Percentiles rank a stretch among this genome's conserved stretches.
phyloP scores from a whole-genome alignment of 23 red algal genomes.

The Cyanidiococcus yangmingshanensis region DNA sequence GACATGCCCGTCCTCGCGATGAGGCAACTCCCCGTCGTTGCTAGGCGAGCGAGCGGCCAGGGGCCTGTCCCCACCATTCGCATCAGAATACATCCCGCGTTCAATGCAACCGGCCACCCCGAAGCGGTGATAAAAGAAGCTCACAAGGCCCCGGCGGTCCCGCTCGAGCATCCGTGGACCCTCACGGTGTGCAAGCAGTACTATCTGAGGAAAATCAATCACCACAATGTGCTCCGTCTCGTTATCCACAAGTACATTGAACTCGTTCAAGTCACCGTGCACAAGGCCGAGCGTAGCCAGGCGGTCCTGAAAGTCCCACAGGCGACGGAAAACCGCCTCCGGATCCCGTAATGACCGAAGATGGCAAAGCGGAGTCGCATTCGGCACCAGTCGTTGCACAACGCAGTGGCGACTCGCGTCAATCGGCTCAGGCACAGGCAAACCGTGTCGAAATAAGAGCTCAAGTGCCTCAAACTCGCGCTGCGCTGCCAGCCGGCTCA shows the following conservation, averaged over 20 bases:
- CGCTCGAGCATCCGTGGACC: slow-evolving; percentile 44
- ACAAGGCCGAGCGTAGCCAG: slow-evolving; percentile 58
- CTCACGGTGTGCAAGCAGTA: slow-evolving; percentile 46
- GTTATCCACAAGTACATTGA: slow-evolving; percentile 66
- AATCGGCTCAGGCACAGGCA: slow-evolving; percentile 74
- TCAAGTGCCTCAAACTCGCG: slow-evolving; percentile 75
- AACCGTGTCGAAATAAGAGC: slow-evolving; percentile 48
- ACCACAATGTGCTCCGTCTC: slow-evolving; percentile 45
- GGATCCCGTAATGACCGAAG: slow-evolving; percentile 8
- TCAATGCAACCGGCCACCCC: slow-evolving; percentile 24
- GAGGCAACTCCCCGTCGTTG: too few relatives aligned
- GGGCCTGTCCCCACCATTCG: too few relatives aligned
- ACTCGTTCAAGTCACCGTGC: slow-evolving; percentile 95
- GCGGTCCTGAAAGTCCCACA: slow-evolving; percentile 27
- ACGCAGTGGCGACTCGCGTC: slow-evolving; percentile 74
- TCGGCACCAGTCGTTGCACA: slow-evolving; percentile 53
- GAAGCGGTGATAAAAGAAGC: slow-evolving; percentile 64
- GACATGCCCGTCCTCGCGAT: too few relatives aligned
- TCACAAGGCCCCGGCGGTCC: slow-evolving; percentile 38
- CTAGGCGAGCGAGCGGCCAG: too few relatives aligned
- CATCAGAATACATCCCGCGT: too few relatives aligned
- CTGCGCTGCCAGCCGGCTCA: slow-evolving; percentile 72
- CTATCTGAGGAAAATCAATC: slow-evolving; percentile 99
- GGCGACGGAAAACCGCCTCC: slow-evolving; percentile 19
- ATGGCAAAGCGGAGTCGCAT: slow-evolving; percentile 44